Evolutionary conservation across 2,329 filamentous ascomycete species (phyloP).

Genomic region (Neofusicoccum parvum): DNA sequence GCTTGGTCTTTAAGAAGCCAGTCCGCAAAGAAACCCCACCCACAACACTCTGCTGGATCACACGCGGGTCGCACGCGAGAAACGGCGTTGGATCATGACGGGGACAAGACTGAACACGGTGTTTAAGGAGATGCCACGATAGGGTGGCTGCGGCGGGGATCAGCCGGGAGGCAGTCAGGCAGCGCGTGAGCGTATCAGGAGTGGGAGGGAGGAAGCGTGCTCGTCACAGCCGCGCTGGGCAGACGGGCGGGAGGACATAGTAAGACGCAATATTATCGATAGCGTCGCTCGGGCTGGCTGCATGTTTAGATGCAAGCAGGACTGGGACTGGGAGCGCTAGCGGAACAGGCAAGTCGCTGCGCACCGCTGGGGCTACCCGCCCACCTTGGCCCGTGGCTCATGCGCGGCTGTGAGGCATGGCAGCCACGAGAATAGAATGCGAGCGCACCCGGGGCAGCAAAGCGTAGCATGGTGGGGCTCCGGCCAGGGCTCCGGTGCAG

Average conservation of each 20-base stretch:
- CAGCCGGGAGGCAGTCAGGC: neutral
- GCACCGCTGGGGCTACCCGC: neutral
- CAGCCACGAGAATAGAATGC: neutral
- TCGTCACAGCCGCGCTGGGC: neutral
- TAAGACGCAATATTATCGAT: neutral
- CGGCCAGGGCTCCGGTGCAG: neutral
- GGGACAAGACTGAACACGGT: neutral
- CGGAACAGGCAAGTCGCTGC: neutral
- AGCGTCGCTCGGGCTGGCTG: neutral
- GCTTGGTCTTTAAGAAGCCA: neutral
- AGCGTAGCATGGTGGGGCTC: too few relatives aligned
- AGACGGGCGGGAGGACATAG: neutral
- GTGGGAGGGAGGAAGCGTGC: neutral
- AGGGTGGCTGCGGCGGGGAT: neutral
- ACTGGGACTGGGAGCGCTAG: neutral
- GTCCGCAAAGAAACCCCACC: neutral
- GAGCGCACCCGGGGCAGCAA: neutral
- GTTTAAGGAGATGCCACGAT: slow-evolving; percentile 6
- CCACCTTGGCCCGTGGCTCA: neutral
- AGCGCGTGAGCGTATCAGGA: slow-evolving; percentile 19
- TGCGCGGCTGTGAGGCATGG: neutral
- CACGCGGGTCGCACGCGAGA: slow-evolving; percentile 3
- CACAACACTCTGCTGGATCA: neutral
- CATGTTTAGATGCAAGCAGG: neutral
- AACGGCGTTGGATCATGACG: neutral